Percentiles rank a stretch among this genome's conserved stretches.
phyloP scores from a whole-genome alignment of 2,329 filamentous ascomycete species.

The Fusarium sp. region DNA sequence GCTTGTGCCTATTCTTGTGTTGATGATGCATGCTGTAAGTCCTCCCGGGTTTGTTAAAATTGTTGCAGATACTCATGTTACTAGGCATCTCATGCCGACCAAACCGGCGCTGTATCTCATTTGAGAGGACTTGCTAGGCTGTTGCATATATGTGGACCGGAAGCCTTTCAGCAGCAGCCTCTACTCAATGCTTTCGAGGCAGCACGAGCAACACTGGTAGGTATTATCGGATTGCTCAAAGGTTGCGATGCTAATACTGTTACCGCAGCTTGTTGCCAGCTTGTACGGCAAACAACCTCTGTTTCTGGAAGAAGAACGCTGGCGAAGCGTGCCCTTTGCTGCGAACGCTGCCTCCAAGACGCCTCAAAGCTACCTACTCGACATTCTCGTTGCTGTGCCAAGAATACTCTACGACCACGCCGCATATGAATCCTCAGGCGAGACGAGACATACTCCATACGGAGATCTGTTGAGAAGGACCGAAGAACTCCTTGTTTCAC shows the following conservation, averaged over 20 bases:
- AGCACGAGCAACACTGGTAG: background rate
- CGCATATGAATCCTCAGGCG: background rate
- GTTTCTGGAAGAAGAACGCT: background rate
- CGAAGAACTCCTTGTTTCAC: background rate
- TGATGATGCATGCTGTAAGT: constrained; percentile 1
- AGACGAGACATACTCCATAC: background rate
- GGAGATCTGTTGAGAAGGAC: background rate
- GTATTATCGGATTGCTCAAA: background rate
- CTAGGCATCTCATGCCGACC: background rate
- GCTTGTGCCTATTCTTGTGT: background rate
- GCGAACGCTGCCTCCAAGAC: background rate
- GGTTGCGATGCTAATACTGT: background rate
- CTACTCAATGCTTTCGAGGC: background rate
- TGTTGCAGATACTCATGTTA: background rate
- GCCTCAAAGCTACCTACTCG: background rate
- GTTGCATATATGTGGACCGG: background rate
- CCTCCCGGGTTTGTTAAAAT: background rate
- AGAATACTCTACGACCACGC: background rate
- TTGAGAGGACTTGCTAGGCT: background rate
- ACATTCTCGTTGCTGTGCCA: background rate
- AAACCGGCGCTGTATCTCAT: background rate
- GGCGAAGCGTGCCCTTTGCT: background rate
- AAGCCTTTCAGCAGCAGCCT: background rate
- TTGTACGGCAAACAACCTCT: background rate
- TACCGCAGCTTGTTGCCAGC: background rate